These are phyloP conservation scores for Thraustochytrium striatum DNA, from an alignment of 352 stramenopile genomes.

Conservation along the genomic window DNA sequence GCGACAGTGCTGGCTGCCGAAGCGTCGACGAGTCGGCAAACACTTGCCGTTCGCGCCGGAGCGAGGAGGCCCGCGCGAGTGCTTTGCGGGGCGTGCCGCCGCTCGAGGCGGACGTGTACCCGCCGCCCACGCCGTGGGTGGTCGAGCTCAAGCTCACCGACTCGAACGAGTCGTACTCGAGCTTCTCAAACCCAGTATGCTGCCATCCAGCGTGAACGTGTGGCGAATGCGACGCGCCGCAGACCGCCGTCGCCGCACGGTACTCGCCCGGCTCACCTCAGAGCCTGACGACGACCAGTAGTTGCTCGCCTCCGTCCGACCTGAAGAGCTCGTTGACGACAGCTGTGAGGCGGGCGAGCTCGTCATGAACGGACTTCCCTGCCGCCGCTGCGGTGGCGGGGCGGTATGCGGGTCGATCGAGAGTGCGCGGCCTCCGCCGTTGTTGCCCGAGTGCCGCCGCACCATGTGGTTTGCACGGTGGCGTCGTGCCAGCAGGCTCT, in stretches of 20 bases:
- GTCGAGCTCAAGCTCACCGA: constrained; percentile 14
- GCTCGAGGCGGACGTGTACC: neutral
- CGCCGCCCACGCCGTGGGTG: neutral
- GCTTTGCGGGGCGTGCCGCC: neutral
- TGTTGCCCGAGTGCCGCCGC: neutral
- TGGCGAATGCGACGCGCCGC: neutral
- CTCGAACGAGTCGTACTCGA: constrained; percentile 37
- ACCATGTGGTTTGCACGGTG: neutral
- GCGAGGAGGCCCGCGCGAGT: neutral
- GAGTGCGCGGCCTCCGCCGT: neutral
- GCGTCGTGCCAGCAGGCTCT: neutral
- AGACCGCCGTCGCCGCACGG: neutral
- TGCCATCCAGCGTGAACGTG: neutral
- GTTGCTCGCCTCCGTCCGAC: neutral
- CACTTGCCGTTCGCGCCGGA: neutral
- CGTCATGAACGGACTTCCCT: neutral
- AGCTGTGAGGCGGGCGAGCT: neutral
- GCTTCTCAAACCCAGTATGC: neutral
- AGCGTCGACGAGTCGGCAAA: neutral
- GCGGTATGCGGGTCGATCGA: neutral
- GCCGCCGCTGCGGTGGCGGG: neutral
- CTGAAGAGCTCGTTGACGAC: neutral
- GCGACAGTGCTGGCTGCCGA: neutral
- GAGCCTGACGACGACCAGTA: constrained; percentile 21
- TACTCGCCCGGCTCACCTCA: neutral